Evolutionary conservation across 129 eudicot species (phyloP).

Genomic region (Ambrosia trifida): DNA sequence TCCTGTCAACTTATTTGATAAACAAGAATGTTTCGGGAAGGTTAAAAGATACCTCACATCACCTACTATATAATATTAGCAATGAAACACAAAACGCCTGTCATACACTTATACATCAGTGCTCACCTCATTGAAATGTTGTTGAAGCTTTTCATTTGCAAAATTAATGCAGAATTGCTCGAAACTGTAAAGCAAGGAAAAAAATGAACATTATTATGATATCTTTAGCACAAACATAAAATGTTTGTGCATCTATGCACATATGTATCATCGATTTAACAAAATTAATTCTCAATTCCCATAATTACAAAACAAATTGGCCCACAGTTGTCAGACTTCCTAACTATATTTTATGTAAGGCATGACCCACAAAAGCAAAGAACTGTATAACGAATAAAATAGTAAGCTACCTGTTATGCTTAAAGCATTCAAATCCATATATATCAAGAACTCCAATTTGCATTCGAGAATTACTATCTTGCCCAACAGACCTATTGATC

Average conservation of each 20-base stretch:
- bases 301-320: constrained; percentile 5
- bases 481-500: constrained; percentile 93
- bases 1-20: neutral
- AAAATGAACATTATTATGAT: constrained; percentile 12
- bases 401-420: constrained; percentile 64
- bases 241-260: constrained; percentile 5
- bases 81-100: constrained; percentile 15
- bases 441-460: constrained; percentile 97
- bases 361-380: constrained; percentile 17
- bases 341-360: constrained; percentile 7
- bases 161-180: constrained; percentile 98
- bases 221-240: neutral
- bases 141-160: constrained; percentile 99
- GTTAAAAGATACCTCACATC: neutral
- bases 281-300: neutral
- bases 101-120: constrained; percentile 23
- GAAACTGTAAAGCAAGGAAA: constrained; percentile 51
- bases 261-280: constrained; percentile 4
- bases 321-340: constrained; percentile 2
- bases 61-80: neutral
- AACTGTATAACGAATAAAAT: constrained; percentile 11
- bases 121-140: constrained; percentile 94
- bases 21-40: constrained; percentile 12
- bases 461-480: constrained; percentile 70
- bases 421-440: constrained; percentile 97